These are phyloP conservation scores for Salix purpurea DNA, from an alignment of 345 rosid species.

Conservation along the genomic window DNA sequence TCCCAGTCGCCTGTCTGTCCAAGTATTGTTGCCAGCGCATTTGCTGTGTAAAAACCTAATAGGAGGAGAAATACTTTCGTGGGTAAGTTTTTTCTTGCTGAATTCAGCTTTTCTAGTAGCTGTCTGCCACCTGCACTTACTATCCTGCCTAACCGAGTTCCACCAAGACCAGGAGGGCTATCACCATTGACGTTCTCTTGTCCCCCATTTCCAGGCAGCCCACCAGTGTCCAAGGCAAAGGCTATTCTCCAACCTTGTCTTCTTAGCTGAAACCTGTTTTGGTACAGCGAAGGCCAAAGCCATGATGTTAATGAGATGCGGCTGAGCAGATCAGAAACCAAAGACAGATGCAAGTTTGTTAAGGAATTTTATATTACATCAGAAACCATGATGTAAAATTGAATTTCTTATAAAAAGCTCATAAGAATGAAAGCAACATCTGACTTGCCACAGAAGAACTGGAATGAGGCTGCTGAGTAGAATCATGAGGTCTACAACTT, in stretches of 20 bases:
- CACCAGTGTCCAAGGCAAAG: constrained; percentile 75
- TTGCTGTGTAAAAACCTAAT: constrained; percentile 91
- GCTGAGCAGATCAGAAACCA: background rate
- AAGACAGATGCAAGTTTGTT: background rate
- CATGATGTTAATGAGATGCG: background rate
- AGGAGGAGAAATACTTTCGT: constrained; percentile 83
- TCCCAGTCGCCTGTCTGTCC: constrained; percentile 99
- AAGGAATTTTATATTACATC: background rate
- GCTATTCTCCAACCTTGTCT: constrained; percentile 48
- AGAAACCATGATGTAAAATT: background rate
- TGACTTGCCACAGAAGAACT: background rate
- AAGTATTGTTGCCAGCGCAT: constrained; percentile 94
- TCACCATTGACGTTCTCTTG: constrained; percentile 49
- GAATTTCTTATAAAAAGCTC: background rate
- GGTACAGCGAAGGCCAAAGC: background rate
- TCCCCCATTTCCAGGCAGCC: constrained; percentile 52
- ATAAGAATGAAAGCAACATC: background rate
- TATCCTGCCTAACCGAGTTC: constrained; percentile 85
- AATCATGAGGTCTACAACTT: background rate
- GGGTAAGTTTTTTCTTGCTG: constrained; percentile 79
- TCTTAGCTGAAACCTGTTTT: constrained; percentile 39
- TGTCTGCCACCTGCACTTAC: constrained; percentile 79
- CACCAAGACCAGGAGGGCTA: constrained; percentile 51
- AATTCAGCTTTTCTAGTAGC: constrained; percentile 69
- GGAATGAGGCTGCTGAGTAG: background rate